Conservation (phyloP, 805 yeast species). For the Kuraishia floccosa region DNA sequence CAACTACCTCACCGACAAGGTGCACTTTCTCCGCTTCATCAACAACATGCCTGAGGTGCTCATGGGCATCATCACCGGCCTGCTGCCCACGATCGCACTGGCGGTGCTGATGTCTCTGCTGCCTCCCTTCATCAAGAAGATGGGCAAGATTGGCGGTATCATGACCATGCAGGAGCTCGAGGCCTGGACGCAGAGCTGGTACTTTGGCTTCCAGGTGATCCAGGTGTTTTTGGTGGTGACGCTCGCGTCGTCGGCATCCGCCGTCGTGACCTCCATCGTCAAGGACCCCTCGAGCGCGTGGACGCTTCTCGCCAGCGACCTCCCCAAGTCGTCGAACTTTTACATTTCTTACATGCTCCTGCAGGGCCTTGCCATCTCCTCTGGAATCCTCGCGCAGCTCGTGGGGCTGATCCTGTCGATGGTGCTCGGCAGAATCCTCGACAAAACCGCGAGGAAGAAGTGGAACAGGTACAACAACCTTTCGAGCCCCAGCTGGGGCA, state of each 20-base stretch:
- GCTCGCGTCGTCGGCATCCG: conserved; percentile 58
- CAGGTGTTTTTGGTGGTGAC: conserved; percentile 67
- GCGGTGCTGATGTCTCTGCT: conserved; percentile 77
- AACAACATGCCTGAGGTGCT: conserved; percentile 58
- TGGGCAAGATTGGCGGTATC: conserved; percentile 68
- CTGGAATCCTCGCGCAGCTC: conserved; percentile 68
- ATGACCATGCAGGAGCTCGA: conserved; percentile 67
- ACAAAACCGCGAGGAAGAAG: conserved; percentile 83
- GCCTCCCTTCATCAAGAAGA: conserved; percentile 70
- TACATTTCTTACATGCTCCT: conserved; percentile 75
- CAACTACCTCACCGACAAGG: conserved; percentile 54
- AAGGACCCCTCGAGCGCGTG: conserved; percentile 61
- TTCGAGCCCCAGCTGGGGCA: conserved; percentile 69
- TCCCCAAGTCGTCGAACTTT: conserved; percentile 88
- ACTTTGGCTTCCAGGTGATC: conserved; percentile 62
- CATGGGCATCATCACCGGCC: conserved; percentile 78
- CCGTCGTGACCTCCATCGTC: conserved; percentile 52
- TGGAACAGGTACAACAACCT: conserved; percentile 68
- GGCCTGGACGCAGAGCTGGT: conserved; percentile 78
- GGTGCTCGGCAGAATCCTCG: conserved; percentile 59
- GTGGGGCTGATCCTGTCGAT: conserved; percentile 64
- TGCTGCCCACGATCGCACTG: conserved; percentile 75
- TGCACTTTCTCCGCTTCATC: conserved; percentile 69
- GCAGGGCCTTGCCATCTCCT: conserved; percentile 69
- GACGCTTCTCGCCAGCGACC: conserved; percentile 57